These are phyloP conservation scores for Gleditsia sinensis DNA, from an alignment of 306 rosid genomes.

Conservation along the genomic window DNA sequence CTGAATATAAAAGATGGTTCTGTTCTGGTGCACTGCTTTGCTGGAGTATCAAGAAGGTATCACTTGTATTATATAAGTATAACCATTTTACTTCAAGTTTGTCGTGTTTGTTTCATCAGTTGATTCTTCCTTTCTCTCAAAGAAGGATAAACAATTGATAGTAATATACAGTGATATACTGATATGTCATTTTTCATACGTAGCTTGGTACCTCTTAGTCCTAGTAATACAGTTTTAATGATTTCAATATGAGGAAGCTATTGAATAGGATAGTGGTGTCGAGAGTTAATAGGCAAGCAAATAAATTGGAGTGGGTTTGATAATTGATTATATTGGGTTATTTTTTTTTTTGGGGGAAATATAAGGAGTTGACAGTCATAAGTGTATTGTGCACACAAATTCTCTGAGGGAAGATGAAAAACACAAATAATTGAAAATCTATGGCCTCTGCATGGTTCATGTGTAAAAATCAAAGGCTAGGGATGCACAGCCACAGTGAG, in stretches of 20 bases:
- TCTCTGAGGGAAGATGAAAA: too few relatives aligned
- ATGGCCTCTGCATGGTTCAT: neutral
- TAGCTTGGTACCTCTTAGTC: neutral
- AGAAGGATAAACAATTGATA: neutral
- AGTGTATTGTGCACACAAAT: too few relatives aligned
- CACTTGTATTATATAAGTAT: neutral
- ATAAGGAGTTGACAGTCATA: neutral
- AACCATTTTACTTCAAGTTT: neutral
- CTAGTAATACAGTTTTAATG: neutral
- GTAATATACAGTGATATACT: neutral
- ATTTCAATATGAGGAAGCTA: neutral
- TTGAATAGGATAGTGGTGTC: neutral
- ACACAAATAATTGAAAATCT: neutral
- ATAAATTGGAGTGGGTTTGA: neutral
- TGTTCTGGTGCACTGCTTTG: slow-evolving; percentile 93
- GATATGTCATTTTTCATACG: neutral
- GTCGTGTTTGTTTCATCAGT: neutral
- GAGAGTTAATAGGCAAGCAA: neutral
- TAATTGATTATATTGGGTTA: neutral
- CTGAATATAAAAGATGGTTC: slow-evolving; percentile 74
- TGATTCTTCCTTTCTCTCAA: neutral
- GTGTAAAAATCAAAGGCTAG: neutral
- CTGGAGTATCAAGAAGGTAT: slow-evolving; percentile 99
- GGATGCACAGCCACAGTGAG: neutral
- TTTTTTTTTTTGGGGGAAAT: neutral